Evolutionary conservation across 1,139 yeast genomes (phyloP), one percentile per base, ranked within the genome.

Genomic region (Fermentozyma sake): DNA sequence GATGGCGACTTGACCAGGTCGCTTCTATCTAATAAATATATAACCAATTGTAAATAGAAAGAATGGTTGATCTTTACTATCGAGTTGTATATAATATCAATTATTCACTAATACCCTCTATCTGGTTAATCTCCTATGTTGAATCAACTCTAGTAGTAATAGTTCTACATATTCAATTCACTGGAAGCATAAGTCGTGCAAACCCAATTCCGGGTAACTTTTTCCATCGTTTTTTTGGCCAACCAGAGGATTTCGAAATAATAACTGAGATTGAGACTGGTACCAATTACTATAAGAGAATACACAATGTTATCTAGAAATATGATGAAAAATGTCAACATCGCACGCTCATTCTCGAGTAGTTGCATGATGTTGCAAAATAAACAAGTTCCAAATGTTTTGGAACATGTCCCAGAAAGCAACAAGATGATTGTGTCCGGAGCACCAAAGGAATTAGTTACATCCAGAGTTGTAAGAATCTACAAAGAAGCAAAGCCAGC

Each of bases 401-500:
- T 38, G 17, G 47, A 45, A 29, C 39, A 41, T 29, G 18, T 23
- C 13, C 41, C 50, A 30, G 41, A 44, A 26, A 37, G 42, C 27
- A 60, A 60, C 30, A 79, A 76, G 42, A 89, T 83, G 53, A 44
- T 78, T 24, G 63, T 80, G 28, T 76, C 84, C 30, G 95, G 95
- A n/a, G 95, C 94, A 3, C 95, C 95, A 27, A 52, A 52, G 28
- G 87, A 76, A 33, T 58, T 80, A 34, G 55, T 72, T 32, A 70
- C 78, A 28, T 62, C 67, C 41, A 72, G 95, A 55, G 70, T 77
- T 16, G 94, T 80, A 5, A 74, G 93, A 54, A 85, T 85, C 48
- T 85, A 67, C 56, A 74, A 79, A 55, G 87, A 81, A 48, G 58
- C 87, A 38, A 81, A 82, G 58, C 71, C 87, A 8, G 93, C 95